phyloP scores from a whole-genome alignment of 2,329 filamentous ascomycete genomes.

The Leptographium radiaticola region DNA sequence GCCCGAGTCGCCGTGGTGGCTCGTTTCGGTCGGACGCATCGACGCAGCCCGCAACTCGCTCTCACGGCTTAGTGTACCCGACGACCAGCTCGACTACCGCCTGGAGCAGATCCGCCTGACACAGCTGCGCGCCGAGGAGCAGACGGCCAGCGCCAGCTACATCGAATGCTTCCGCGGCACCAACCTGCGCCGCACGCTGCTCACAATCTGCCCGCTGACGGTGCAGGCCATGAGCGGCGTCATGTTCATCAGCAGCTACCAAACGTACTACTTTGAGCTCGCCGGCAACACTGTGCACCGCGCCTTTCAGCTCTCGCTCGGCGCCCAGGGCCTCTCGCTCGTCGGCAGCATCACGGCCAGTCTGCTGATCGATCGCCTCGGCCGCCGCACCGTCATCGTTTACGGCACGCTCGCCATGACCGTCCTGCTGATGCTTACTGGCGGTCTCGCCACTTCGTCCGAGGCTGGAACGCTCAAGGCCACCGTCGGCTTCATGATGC shows the following conservation, averaged over 20 bases:
- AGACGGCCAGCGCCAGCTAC: slow-evolving; percentile 34
- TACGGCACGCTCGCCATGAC: slow-evolving; percentile 21
- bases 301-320: slow-evolving; percentile 17
- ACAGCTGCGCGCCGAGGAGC: slow-evolving; percentile 35
- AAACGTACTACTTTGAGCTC: slow-evolving; percentile 29
- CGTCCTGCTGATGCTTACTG: slow-evolving; percentile 25
- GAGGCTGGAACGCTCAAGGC: slow-evolving; percentile 13
- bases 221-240: slow-evolving; percentile 18
- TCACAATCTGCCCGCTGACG: slow-evolving; percentile 23
- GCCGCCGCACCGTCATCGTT: slow-evolving; percentile 22
- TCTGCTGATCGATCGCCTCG: slow-evolving; percentile 23
- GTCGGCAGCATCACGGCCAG: slow-evolving; percentile 27
- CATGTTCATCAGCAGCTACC: slow-evolving; percentile 23
- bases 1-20: slow-evolving; percentile 11
- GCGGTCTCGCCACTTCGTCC: slow-evolving; percentile 19
- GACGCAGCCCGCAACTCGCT: slow-evolving; percentile 27
- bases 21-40: slow-evolving; percentile 24
- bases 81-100: slow-evolving; percentile 9
- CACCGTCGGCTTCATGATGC: slow-evolving; percentile 21
- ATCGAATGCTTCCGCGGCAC: slow-evolving; percentile 35
- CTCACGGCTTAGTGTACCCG: slow-evolving; percentile 22
- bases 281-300: slow-evolving; percentile 23
- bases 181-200: slow-evolving; percentile 38
- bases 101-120: slow-evolving; percentile 20
- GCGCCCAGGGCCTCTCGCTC: slow-evolving; percentile 24